Evolutionary conservation across 768 basidiomycete genomes (phyloP).

Genomic region (Inosperma sp.): DNA sequence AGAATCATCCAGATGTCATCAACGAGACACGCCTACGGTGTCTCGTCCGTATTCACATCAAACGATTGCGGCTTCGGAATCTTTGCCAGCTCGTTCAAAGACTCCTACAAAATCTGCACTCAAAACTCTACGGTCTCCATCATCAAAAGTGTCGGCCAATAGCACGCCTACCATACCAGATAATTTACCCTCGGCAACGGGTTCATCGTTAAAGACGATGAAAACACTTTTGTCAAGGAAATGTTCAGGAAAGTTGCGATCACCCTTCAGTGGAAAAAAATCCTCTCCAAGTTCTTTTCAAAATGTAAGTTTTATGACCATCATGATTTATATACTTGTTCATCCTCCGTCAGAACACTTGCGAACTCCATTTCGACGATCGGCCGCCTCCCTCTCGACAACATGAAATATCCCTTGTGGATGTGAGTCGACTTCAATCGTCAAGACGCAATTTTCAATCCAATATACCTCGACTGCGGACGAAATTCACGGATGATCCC

Average conservation of each 20-base stretch:
- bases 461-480: constrained; percentile 34
- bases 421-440: background rate
- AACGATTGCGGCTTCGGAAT: constrained; percentile 17
- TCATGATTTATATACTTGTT: background rate
- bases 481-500: constrained; percentile 20
- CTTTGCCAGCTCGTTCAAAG: constrained; percentile 31
- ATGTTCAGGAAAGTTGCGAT: constrained; percentile 22
- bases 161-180: constrained; percentile 3
- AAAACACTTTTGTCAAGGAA: constrained; percentile 30
- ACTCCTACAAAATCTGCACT: constrained; percentile 30
- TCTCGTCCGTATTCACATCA: constrained; percentile 11
- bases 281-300: constrained; percentile 14
- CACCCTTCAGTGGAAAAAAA: constrained; percentile 16
- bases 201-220: constrained; percentile 27
- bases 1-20: background rate
- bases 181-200: constrained; percentile 13
- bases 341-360: constrained; percentile 1
- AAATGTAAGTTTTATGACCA: constrained; percentile 17
- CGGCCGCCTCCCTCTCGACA: background rate
- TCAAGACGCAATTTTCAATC: constrained; percentile 21
- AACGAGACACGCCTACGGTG: constrained; percentile 6
- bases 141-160: constrained; percentile 23
- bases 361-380: background rate
- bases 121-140: constrained; percentile 38
- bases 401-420: background rate